Evolutionary conservation across 257 asterid species (phyloP).

Genomic region (Gentiana straminea): DNA sequence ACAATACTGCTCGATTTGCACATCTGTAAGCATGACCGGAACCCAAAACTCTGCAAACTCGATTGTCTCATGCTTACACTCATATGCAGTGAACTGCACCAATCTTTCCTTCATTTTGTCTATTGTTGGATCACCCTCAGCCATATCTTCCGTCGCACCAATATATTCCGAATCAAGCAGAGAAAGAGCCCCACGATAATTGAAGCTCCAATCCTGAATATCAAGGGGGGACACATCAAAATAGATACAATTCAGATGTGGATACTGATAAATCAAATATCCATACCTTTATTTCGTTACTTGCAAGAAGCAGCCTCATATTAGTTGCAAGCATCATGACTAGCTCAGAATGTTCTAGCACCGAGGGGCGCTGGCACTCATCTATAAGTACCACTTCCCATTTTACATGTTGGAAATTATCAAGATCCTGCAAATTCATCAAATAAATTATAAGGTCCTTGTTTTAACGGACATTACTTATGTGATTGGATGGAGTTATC

Average conservation of each 20-base stretch:
- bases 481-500: background rate
- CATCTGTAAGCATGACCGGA: constrained; percentile 46
- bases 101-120: constrained; percentile 18
- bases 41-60: constrained; percentile 58
- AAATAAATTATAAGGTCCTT: too few species aligned
- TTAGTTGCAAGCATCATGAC: constrained; percentile 17
- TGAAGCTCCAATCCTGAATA: constrained; percentile 20
- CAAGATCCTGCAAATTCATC: constrained; percentile 14
- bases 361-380: constrained; percentile 17
- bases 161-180: constrained; percentile 20
- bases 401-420: constrained; percentile 6
- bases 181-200: constrained; percentile 14
- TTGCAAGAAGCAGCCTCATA: constrained; percentile 20
- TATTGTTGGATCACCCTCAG: constrained; percentile 11
- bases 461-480: background rate
- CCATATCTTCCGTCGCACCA: constrained; percentile 1
- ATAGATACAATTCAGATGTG: background rate
- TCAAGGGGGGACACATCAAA: background rate
- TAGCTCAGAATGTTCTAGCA: constrained; percentile 6
- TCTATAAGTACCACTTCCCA: constrained; percentile 26
- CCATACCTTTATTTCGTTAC: constrained; percentile 16
- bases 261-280: background rate
- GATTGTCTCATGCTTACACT: constrained; percentile 14
- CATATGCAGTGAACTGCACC: constrained; percentile 15
- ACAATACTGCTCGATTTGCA: constrained; percentile 57